Base-by-base conservation (phyloP, 805 yeast species). In the Tetrapisispora nanseiensis region DNA sequence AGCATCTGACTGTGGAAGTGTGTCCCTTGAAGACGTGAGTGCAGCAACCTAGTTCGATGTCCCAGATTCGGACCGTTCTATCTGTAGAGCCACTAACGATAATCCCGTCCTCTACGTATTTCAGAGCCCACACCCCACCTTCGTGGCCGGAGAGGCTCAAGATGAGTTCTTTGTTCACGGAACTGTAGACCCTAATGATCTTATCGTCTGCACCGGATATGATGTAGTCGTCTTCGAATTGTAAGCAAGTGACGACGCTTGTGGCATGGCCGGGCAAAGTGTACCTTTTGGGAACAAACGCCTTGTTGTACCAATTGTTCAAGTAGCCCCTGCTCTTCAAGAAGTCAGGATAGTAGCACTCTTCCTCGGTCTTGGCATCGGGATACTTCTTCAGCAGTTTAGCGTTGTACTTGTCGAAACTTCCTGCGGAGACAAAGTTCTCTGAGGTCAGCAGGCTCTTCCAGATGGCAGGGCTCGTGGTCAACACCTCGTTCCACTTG, bases 101-200 rank as follows among this genome's bases (percentile, higher is more conserved):
- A 2, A 59, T 56, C 6, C 63, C 63, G 6, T 86, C 86, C 52
- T 80, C 78, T 15, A 85, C 87, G 56, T 87, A 89, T 62, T 90
- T 86, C 59, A 92, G 71, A 1, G 98, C 97, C 98, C 98, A 92
- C 4, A 92, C 98, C 27, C 98, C 98, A 37, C 97, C 97, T 43
- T 83, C 95, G 57, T 90, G 98, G 8, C 96, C 97, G 32, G 72
- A 69, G 33, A 92, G 69, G 4, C 78, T 78, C 31, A 72, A 67
- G 9, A 79, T 54, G 39, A 81, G 67, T 30, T 66, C 65, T 5
- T 97, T 97, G 1, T 83, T 76, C 27, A 70, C 66, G 1, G 96
- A 78, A 49, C 82, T 81, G 61, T 85, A 86, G 7, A 92, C 80
- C 48, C 85, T 79, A 46, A 92, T 85, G 56, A 77, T 74, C 47